Evolutionary conservation across 768 basidiomycete genomes (phyloP).

Genomic region (Myochromella boudieri): DNA sequence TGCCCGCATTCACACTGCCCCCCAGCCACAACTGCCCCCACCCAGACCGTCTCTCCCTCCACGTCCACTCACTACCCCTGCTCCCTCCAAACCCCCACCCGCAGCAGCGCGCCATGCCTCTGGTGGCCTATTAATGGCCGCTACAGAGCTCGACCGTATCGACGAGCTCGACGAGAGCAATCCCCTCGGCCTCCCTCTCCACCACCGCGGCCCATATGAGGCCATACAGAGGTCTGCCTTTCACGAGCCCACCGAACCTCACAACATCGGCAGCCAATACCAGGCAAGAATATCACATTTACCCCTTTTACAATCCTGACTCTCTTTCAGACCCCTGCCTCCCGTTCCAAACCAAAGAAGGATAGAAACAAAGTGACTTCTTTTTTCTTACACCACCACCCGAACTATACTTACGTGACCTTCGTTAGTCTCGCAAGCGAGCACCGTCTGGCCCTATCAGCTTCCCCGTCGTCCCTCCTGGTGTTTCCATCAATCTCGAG

Average conservation of each 20-base stretch:
- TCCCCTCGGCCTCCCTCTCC: constrained; percentile 61
- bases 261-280: constrained; percentile 23
- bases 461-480: constrained; percentile 31
- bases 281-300: constrained; percentile 8
- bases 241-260: constrained; percentile 18
- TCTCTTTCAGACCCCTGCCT: constrained; percentile 3
- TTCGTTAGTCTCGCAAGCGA: constrained; percentile 4
- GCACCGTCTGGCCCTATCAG: constrained; percentile 5
- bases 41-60: constrained; percentile 21
- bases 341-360: constrained; percentile 1
- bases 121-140: constrained; percentile 15
- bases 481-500: constrained; percentile 48
- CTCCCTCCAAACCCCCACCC: constrained; percentile 19
- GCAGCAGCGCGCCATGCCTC: constrained; percentile 13
- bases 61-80: constrained; percentile 23
- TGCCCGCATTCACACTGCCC: constrained; percentile 16
- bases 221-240: constrained; percentile 38
- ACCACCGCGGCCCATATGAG: constrained; percentile 79
- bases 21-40: constrained; percentile 11
- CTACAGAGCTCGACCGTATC: constrained; percentile 59
- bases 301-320: constrained; percentile 7
- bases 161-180: constrained; percentile 80
- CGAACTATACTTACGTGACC: not conserved
- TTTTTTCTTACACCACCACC: not conserved
- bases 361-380: constrained; percentile 11